A percentile compares a stretch with the other conserved stretches of the same genome.
Evolutionary conservation across 495 filamentous ascomycete genomes (phyloP).

Genomic region (Talaromyces stipitatus): DNA sequence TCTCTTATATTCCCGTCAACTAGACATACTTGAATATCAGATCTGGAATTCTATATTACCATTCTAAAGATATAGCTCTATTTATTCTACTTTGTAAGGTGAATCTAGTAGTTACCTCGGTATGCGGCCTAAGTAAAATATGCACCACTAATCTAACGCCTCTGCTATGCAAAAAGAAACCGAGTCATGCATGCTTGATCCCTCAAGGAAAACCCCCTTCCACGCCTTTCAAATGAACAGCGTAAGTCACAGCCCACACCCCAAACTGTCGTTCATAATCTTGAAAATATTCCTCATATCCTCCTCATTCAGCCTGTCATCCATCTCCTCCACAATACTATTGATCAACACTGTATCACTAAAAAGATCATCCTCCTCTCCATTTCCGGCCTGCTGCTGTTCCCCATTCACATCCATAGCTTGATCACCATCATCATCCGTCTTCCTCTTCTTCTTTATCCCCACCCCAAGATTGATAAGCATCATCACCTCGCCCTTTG

Average conservation of each 20-base stretch:
- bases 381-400: constrained; percentile 6
- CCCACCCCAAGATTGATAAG: constrained; percentile 52
- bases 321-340: constrained; percentile 38
- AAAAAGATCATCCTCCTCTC: constrained; percentile 23
- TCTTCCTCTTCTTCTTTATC: constrained; percentile 8
- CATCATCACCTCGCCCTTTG: constrained; percentile 58
- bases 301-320: constrained; percentile 29
- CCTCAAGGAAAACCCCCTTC: neutral
- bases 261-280: constrained; percentile 30
- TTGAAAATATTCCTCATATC: constrained; percentile 26
- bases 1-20: neutral
- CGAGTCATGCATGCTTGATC: neutral
- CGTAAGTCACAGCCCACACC: neutral
- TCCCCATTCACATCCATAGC: constrained; percentile 8
- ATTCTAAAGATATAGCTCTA: neutral
- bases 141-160: neutral
- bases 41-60: neutral
- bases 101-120: neutral
- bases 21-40: neutral
- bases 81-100: too few species aligned
- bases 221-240: neutral
- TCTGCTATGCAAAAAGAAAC: neutral
- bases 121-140: neutral
- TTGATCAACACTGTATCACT: constrained; percentile 32
- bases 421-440: neutral